Percentiles rank a stretch among this genome's conserved stretches.
phyloP scores from a whole-genome alignment of 2,329 filamentous ascomycete genomes.

The Clonostachys chloroleuca region DNA sequence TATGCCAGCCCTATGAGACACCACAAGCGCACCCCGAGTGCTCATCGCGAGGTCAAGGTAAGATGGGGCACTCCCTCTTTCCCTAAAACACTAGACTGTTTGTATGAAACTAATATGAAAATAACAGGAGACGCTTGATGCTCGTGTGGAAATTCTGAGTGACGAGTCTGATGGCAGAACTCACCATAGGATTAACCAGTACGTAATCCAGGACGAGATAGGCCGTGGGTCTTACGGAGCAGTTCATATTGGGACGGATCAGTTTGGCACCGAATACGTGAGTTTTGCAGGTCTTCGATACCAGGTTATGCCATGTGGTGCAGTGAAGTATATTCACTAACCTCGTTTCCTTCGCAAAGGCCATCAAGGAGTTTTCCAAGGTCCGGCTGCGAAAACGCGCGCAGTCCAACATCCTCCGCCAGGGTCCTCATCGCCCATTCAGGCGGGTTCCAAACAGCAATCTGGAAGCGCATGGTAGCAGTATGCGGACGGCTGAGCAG shows the following conservation, averaged over 20 bases:
- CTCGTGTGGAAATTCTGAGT: constrained; percentile 79
- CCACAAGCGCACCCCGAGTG: constrained; percentile 52
- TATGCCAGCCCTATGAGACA: constrained; percentile 53
- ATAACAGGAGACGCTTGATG: constrained; percentile 81
- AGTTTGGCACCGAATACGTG: constrained; percentile 91
- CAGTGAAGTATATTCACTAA: constrained; percentile 3
- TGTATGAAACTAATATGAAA: background rate
- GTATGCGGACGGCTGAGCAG: constrained; percentile 48
- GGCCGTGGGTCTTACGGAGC: constrained; percentile 94
- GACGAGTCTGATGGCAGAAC: constrained; percentile 78
- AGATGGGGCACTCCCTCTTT: background rate
- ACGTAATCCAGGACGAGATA: constrained; percentile 90
- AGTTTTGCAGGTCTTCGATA: constrained; percentile 20
- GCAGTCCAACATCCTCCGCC: constrained; percentile 78
- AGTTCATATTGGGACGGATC: constrained; percentile 85
- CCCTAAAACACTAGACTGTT: background rate
- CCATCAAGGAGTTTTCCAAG: constrained; percentile 97
- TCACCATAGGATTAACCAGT: constrained; percentile 91
- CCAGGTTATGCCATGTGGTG: constrained; percentile 4
- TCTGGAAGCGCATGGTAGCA: constrained; percentile 10
- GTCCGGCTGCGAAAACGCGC: constrained; percentile 82
- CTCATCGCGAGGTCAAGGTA: constrained; percentile 55
- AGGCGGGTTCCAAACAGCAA: constrained; percentile 4
- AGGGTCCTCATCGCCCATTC: constrained; percentile 31
- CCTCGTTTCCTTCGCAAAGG: constrained; percentile 42